phyloP scores from a whole-genome alignment of 2,329 filamentous ascomycete species.

The Scleromitrula shiraiana region DNA sequence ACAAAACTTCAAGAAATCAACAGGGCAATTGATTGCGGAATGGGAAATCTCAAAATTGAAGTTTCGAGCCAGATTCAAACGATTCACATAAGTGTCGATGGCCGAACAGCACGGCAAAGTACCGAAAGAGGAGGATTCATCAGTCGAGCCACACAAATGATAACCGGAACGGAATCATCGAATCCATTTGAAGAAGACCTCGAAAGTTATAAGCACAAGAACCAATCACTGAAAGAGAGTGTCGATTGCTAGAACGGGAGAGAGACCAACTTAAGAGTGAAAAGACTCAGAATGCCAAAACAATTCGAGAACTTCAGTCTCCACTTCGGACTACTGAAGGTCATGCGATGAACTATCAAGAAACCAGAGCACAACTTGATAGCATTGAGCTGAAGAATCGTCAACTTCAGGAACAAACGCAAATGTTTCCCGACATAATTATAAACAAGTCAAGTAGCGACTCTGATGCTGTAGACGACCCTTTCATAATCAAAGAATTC shows the following conservation, averaged over 20 bases:
- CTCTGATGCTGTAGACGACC: not conserved
- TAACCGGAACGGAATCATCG: not conserved
- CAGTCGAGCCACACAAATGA: not conserved
- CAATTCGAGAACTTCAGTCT: not conserved
- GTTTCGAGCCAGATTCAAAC: conserved; percentile 1
- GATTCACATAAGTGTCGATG: not conserved
- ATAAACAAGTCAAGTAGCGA: conserved; percentile 4
- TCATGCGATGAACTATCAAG: not conserved
- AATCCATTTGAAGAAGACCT: not conserved
- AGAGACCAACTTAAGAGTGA: not conserved
- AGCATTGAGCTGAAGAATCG: not conserved
- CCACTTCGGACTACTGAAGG: not conserved
- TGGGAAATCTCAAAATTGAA: not conserved
- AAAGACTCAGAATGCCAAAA: not conserved
- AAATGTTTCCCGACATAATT: conserved; percentile 1
- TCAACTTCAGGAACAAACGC: conserved; percentile 3
- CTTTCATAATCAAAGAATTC: not conserved
- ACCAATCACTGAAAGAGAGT: not conserved
- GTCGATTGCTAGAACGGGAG: not conserved
- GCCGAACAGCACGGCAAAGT: not conserved
- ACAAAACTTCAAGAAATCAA: not conserved
- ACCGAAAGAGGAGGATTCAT: not conserved
- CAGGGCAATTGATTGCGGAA: not conserved
- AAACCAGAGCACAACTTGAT: not conserved
- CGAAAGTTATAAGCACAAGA: not conserved